These are phyloP conservation scores for Immersiella caudata DNA, from an alignment of 495 filamentous ascomycete species.

Conservation along the genomic window DNA sequence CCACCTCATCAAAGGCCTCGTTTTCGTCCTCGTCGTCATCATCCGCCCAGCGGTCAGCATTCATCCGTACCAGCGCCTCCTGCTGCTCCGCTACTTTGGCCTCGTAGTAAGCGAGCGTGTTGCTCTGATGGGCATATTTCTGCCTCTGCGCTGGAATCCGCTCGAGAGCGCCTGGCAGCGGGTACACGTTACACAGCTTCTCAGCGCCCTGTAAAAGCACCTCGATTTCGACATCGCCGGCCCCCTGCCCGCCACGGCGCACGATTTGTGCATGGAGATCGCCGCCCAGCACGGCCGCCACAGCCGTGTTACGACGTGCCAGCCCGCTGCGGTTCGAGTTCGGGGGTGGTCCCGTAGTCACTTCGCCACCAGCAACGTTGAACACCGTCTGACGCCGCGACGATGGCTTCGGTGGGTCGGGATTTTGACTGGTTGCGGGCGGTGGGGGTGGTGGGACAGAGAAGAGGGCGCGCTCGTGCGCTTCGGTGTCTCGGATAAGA, in stretches of 20 bases:
- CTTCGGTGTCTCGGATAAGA: conserved; percentile 91
- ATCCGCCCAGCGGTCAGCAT: conserved; percentile 54
- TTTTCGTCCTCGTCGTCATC: conserved; percentile 49
- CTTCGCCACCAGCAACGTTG: conserved; percentile 57
- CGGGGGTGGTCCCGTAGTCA: conserved; percentile 52
- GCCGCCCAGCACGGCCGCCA: conserved; percentile 83
- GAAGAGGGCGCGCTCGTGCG: conserved; percentile 94
- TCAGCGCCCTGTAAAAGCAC: conserved; percentile 84
- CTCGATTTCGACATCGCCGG: conserved; percentile 82
- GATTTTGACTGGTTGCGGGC: conserved; percentile 34
- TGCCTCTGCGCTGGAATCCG: conserved; percentile 71
- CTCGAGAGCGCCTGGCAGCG: conserved; percentile 77
- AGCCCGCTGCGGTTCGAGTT: conserved; percentile 42
- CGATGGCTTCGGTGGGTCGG: conserved; percentile 39
- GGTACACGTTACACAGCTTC: conserved; percentile 88
- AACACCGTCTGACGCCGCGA: conserved; percentile 57
- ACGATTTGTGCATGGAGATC: conserved; percentile 84
- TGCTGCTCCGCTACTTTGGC: conserved; percentile 75
- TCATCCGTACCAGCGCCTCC: conserved; percentile 72
- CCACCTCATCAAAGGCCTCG: conserved; percentile 41
- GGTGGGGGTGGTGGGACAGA: conserved; percentile 74
- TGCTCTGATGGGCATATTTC: conserved; percentile 70
- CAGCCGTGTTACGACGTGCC: conserved; percentile 74
- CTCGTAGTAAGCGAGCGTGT: conserved; percentile 79
- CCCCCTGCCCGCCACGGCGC: conserved; percentile 53